These are phyloP conservation scores for Pleurotus platypus DNA, from an alignment of 768 basidiomycete genomes.

Conservation along the genomic window DNA sequence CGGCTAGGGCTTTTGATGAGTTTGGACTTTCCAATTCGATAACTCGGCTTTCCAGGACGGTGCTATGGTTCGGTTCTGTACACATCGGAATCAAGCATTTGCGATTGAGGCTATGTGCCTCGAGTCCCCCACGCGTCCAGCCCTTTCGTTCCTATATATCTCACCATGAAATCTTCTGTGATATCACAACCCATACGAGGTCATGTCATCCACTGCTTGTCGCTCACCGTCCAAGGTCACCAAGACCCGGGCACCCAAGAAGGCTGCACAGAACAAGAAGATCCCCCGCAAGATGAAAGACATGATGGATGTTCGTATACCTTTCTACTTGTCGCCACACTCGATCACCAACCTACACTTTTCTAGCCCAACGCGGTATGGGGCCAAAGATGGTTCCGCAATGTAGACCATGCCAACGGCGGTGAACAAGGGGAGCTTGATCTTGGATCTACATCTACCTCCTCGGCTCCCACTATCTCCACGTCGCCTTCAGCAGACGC, in stretches of 20 bases:
- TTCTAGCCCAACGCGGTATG: not conserved
- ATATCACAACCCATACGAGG: not conserved
- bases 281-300: not conserved
- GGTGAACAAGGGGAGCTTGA: not conserved
- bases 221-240: not conserved
- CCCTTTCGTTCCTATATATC: not conserved
- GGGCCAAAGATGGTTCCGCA: constrained; percentile 6
- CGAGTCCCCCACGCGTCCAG: not conserved
- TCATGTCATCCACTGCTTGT: no score
- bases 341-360: not conserved
- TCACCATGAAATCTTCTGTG: not conserved
- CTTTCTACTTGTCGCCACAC: not conserved
- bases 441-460: not conserved
- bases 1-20: not conserved
- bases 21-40: not conserved
- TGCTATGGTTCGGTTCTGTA: not conserved
- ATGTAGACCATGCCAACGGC: not conserved
- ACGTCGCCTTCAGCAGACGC: not conserved
- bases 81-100: constrained; percentile 6
- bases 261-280: constrained; percentile 2
- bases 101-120: constrained; percentile 9
- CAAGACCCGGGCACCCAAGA: not conserved
- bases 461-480: not conserved
- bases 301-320: not conserved
- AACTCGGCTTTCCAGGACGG: not conserved